phyloP scores from a whole-genome alignment of 768 basidiomycete genomes.

The Boletus insuetus region DNA sequence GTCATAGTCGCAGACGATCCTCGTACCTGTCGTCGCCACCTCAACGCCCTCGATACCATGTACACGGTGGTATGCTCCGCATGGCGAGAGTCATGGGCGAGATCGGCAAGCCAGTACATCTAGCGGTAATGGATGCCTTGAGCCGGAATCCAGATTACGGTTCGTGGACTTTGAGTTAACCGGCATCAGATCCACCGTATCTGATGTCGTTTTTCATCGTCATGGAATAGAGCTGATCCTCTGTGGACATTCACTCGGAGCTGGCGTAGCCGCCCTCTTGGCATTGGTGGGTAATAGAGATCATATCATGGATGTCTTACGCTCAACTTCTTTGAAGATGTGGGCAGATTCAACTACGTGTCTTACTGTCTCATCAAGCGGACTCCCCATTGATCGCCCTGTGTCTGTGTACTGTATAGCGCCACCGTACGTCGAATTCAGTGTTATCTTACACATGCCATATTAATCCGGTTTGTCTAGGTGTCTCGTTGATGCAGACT shows the following conservation, averaged over 20 bases:
- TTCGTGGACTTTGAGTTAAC: constrained; percentile 34
- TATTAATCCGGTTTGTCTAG: constrained; percentile 32
- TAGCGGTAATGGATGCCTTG: constrained; percentile 70
- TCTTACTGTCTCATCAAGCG: constrained; percentile 62
- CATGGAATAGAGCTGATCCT: constrained; percentile 57
- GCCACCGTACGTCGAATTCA: constrained; percentile 58
- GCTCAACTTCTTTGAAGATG: constrained; percentile 46
- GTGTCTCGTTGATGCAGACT: constrained; percentile 57
- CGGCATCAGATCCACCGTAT: neutral
- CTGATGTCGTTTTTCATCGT: constrained; percentile 1
- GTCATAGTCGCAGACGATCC: constrained; percentile 21
- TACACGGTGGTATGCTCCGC: constrained; percentile 78
- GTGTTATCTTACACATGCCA: neutral
- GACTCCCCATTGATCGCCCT: constrained; percentile 61
- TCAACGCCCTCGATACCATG: constrained; percentile 46
- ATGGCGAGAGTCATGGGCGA: constrained; percentile 81
- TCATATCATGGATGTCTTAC: neutral
- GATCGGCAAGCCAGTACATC: constrained; percentile 71
- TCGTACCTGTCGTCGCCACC: constrained; percentile 21
- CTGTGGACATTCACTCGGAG: constrained; percentile 82
- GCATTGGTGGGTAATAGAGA: constrained; percentile 52
- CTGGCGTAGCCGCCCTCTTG: constrained; percentile 73
- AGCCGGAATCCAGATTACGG: constrained; percentile 69
- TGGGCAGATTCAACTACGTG: constrained; percentile 85
- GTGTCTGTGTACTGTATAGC: constrained; percentile 79